Evolutionary conservation across 805 yeast species (phyloP).

Genomic region (Candida sanyiensis): DNA sequence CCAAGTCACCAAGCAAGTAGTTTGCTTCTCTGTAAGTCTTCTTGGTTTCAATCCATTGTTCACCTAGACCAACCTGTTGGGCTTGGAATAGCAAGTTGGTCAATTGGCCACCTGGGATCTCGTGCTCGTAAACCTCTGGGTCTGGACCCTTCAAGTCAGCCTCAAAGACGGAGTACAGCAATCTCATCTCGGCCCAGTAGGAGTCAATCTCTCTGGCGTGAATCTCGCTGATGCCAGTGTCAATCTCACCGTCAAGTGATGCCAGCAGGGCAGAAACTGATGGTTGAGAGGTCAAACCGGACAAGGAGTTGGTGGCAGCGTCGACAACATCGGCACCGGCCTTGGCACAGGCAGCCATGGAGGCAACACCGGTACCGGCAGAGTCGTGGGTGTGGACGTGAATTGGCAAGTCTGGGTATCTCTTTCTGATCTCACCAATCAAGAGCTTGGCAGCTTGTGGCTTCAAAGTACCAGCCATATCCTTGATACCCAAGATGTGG

Average conservation of each 20-base stretch:
- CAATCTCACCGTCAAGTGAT: conserved; percentile 79
- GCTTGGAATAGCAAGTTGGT: conserved; percentile 98
- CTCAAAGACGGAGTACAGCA: conserved; percentile 93
- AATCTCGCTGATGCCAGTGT: conserved; percentile 62
- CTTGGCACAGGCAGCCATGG: conserved; percentile 88
- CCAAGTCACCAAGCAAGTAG: conserved; percentile 87
- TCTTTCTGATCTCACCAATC: conserved; percentile 73
- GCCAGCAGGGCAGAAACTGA: conserved; percentile 90
- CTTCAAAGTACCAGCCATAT: conserved; percentile 99
- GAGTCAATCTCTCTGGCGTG: conserved; percentile 80
- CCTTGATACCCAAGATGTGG: conserved; percentile 94
- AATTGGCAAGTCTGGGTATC: conserved; percentile 90
- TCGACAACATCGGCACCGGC: conserved; percentile 99
- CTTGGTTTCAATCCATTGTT: conserved; percentile 95
- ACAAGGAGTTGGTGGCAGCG: conserved; percentile 94
- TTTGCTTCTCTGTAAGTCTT: conserved; percentile 91
- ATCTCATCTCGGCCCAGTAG: conserved; percentile 99
- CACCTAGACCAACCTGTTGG: conserved; percentile 96
- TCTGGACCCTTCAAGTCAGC: conserved; percentile 99
- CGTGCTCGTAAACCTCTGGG: conserved; percentile 97
- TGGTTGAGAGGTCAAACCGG: conserved; percentile 98
- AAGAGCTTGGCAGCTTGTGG: conserved; percentile 87
- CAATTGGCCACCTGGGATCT: conserved; percentile 99
- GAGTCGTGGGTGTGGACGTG: conserved; percentile 99
- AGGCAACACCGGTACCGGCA: conserved; percentile 98